Percentiles rank a stretch among this genome's conserved stretches.
phyloP scores from a whole-genome alignment of 495 filamentous ascomycete species.

The Aspergillus panamensis region DNA sequence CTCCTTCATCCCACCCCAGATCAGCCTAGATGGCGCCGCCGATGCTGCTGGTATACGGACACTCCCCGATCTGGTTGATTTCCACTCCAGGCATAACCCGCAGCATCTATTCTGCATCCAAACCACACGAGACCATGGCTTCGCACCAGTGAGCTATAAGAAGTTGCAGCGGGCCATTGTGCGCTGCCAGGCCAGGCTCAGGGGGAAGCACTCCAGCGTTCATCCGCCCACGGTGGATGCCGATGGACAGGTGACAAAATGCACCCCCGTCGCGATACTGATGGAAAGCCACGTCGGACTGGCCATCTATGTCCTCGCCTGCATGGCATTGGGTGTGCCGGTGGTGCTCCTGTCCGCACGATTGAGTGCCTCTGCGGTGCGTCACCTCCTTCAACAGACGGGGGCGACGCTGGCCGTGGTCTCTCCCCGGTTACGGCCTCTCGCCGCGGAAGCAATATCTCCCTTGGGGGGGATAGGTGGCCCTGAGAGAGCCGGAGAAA shows the following conservation, averaged over 20 bases:
- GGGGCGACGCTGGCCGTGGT: neutral
- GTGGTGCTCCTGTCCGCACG: neutral
- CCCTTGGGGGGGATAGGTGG: neutral
- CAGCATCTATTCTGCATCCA: neutral
- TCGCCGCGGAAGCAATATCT: neutral
- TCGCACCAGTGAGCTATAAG: neutral
- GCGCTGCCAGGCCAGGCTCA: no score
- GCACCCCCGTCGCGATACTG: neutral
- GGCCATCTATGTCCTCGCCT: neutral
- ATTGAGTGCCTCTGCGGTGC: neutral
- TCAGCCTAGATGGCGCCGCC: no score
- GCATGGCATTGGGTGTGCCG: neutral
- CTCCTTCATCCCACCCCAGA: no score
- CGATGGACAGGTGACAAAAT: no score
- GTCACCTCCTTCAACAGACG: neutral
- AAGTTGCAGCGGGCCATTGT: neutral
- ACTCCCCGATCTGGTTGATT: neutral
- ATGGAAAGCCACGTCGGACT: neutral
- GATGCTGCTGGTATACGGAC: no score
- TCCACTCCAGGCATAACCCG: neutral
- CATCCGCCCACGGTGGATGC: neutral
- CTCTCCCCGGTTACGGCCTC: neutral
- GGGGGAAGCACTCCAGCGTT: neutral
- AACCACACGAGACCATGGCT: neutral
- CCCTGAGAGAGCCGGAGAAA: no score